Base-by-base conservation (phyloP, 2,329 filamentous ascomycete species). In the Clonostachys chloroleuca region DNA sequence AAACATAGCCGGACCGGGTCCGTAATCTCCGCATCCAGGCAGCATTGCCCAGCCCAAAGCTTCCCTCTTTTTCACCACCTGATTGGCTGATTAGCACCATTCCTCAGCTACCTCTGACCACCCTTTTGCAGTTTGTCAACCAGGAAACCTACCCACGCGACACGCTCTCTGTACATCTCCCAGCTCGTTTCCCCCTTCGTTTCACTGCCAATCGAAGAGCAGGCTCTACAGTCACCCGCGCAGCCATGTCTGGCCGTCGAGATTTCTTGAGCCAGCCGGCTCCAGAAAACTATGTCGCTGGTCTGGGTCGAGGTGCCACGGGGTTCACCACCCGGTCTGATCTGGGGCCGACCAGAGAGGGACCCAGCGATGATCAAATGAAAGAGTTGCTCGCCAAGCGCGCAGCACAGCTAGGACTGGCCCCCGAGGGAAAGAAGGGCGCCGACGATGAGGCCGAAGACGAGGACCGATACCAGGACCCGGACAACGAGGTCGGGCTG, bases 321-420 rank as follows among this genome's bases (percentile, higher is more conserved):
- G 94, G 95, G 51, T 99, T 99, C 73, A 97, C 94, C 14, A 99
- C 94, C 39, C 84, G 95, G 60, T 97, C 92, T 48, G 94, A 99
- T 78, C 77, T 99, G 49, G 94, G 95, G 49, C 94, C 95, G 44
- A 92, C 92, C 49, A 83, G 92, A 59, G 92, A 96, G 73, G 94
- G 94, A 14, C 94, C 94, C 43, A 96, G 89, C 51, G 92, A 96
- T 59, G 94, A 99, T 64, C 92, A 97, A 70, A 96, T 99, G 71
- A 96, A 97, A 67, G 94, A 96, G 67, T 92, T 90, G 52, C 86
- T 99, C 57, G 92, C 92, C 43, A 96, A 96, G 69, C 86, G 95
- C 58, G 92, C 94, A 8, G 88, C 89, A 48, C 83, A 89, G 61
- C 80, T 97, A 50, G 92, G 92, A 6, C 65, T 81, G n/a, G 66